Evolutionary conservation across 306 rosid genomes (phyloP).

Genomic region (Begonia fuchsioides): DNA sequence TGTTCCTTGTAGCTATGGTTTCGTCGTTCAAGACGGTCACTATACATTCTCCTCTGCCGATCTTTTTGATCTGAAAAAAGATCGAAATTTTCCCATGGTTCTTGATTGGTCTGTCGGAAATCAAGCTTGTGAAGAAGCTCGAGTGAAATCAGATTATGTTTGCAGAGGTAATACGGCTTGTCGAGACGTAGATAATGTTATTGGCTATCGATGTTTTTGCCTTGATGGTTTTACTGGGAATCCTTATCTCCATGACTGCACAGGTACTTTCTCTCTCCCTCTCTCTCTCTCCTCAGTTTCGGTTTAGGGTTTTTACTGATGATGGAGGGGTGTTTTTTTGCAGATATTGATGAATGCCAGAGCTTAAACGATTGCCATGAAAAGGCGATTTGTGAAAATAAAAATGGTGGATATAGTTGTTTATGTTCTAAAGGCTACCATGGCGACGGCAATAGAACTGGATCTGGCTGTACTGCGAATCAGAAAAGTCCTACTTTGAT

Average conservation of each 20-base stretch:
- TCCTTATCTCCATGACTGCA: slow-evolving; percentile 21
- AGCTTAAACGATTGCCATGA: background rate
- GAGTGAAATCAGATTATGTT: background rate
- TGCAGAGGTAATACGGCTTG: slow-evolving; percentile 4
- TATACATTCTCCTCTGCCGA: slow-evolving; percentile 2
- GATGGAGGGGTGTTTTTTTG: too few species aligned
- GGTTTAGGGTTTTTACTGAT: too few species aligned
- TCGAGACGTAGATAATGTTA: background rate
- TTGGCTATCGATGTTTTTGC: slow-evolving; percentile 25
- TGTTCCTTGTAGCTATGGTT: slow-evolving; percentile 18
- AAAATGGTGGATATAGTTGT: background rate
- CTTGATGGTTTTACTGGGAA: slow-evolving; percentile 22
- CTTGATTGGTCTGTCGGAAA: slow-evolving; percentile 25
- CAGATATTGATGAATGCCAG: background rate
- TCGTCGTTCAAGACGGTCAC: slow-evolving; percentile 5
- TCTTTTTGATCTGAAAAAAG: background rate
- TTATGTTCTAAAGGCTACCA: background rate
- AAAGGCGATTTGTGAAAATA: background rate
- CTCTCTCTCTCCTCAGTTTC: too few species aligned
- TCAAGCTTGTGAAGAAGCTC: background rate
- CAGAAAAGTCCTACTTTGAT: background rate
- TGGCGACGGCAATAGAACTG: background rate
- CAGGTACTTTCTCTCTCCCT: too few species aligned
- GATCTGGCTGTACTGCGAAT: background rate
- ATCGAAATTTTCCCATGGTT: slow-evolving; percentile 5